phyloP scores from a whole-genome alignment of 257 asterid genomes.

The Gentiana dahurica region DNA sequence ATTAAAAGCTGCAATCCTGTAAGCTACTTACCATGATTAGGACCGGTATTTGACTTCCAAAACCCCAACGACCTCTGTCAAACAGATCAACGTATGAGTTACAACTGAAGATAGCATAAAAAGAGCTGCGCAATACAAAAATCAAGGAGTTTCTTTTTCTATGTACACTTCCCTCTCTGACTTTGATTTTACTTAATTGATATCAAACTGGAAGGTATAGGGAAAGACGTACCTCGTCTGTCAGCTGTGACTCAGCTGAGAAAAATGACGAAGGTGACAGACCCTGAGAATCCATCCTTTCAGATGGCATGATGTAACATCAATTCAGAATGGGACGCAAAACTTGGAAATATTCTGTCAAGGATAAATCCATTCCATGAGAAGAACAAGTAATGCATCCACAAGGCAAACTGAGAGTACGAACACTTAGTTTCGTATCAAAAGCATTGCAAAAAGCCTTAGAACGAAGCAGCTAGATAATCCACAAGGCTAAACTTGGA shows the following conservation, averaged over 20 bases:
- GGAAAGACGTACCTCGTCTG: slow-evolving; percentile 8
- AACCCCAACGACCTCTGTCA: slow-evolving; percentile 63
- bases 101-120: background rate
- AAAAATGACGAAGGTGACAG: slow-evolving; percentile 5
- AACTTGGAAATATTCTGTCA: slow-evolving; percentile 1
- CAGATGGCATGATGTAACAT: slow-evolving; percentile 15
- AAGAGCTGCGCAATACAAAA: background rate
- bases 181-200: too few species aligned
- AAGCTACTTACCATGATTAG: slow-evolving; percentile 30
- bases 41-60: slow-evolving; percentile 53
- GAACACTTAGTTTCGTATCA: background rate
- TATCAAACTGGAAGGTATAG: too few species aligned
- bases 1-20: slow-evolving; percentile 4
- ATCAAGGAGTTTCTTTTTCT: background rate
- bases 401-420: background rate
- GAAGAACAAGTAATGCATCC: background rate
- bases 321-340: background rate
- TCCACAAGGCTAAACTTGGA: background rate
- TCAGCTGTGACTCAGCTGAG: slow-evolving; percentile 1
- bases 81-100: slow-evolving; percentile 13
- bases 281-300: slow-evolving; percentile 5
- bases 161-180: too few species aligned
- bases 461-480: background rate
- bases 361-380: background rate
- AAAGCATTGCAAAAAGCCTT: background rate